Evolutionary conservation across 2,329 filamentous ascomycete genomes (phyloP), one percentile per base, ranked within the genome.

Genomic region (Fusarium sp.): DNA sequence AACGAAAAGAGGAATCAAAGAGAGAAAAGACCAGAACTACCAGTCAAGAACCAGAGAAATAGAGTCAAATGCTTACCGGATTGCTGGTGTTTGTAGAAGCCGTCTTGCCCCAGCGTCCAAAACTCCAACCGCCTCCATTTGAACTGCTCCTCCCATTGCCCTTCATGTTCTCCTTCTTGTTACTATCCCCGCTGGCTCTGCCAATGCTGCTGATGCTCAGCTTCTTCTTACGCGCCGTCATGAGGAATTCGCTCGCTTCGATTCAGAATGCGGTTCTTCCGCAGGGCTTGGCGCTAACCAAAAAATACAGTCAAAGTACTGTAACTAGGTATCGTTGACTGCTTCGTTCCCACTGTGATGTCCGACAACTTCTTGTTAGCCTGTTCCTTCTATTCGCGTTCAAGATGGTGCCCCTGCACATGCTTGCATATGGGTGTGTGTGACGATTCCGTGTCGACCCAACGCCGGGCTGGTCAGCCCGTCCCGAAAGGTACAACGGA

Each of bases 121-220:
- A 69, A 34, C 65, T 59, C 67, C 67, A 69, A 24, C 67, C 57
- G 17, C 67, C 53, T 52, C 64, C 65, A 38, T 24, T 43, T 14
- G 36, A 62, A 55, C 51, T 67, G 6, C 57, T 55, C 42, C 51
- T 52, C n/a, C 57, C 56, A 44, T 42, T 68, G 8, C 42, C 24
- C 44, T 65, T 70, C 67, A 70, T 70, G 4, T 45, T 68, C 7
- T 69, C 66, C 24, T 54, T 67, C 53, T 67, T 70, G 24, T 33
- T 64, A 14, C 19, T 49, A 45, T 19, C 38, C 28, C 15, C 28
- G 33, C 15, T 24, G 39, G 22, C 19, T 42, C 46, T 55, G 17
- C 54, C 47, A 31, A 57, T 69, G 44, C 60, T 61, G 55, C 65
- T 69, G 51, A 65, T 65, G 21, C 67, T 70, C 62, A 70, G 44